phyloP scores from a whole-genome alignment of 192 early-diverging fungal species.

The Powellomyces hirtus region DNA sequence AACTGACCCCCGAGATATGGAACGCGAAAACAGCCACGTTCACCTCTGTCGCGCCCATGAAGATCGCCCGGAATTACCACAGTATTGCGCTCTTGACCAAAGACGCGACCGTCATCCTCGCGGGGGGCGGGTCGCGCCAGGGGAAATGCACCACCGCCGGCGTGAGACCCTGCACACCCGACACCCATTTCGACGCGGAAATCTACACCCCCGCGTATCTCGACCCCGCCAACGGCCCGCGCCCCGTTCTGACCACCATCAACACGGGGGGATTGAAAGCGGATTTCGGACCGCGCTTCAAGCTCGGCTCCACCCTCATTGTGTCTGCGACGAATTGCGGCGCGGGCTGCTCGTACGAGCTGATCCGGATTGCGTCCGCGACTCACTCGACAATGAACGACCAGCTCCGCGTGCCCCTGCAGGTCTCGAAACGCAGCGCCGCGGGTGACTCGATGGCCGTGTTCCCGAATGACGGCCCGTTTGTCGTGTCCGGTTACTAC shows the following conservation, averaged over 20 bases:
- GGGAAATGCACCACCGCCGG: background rate
- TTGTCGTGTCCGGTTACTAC: slow-evolving; percentile 1
- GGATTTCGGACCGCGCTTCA: background rate
- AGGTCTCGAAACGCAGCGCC: slow-evolving; percentile 1
- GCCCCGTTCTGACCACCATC: background rate
- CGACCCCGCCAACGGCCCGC: background rate
- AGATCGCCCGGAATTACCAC: slow-evolving; percentile 3
- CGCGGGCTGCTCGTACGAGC: background rate
- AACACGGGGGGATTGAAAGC: background rate
- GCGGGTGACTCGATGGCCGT: background rate
- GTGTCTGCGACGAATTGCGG: background rate
- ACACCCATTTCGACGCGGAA: slow-evolving; percentile 7
- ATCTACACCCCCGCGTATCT: slow-evolving; percentile 7
- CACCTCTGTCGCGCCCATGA: background rate
- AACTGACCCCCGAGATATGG: slow-evolving; percentile 1
- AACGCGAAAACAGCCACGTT: background rate
- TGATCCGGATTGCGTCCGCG: background rate
- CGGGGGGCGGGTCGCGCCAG: background rate
- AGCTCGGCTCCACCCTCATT: background rate
- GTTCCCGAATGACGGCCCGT: background rate
- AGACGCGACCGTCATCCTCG: background rate
- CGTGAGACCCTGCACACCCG: background rate
- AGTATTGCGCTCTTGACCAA: background rate
- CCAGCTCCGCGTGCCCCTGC: background rate
- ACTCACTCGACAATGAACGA: slow-evolving; percentile 8